These are phyloP conservation scores for Pythium aristosporum DNA, from an alignment of 352 stramenopile species.

Conservation along the genomic window DNA sequence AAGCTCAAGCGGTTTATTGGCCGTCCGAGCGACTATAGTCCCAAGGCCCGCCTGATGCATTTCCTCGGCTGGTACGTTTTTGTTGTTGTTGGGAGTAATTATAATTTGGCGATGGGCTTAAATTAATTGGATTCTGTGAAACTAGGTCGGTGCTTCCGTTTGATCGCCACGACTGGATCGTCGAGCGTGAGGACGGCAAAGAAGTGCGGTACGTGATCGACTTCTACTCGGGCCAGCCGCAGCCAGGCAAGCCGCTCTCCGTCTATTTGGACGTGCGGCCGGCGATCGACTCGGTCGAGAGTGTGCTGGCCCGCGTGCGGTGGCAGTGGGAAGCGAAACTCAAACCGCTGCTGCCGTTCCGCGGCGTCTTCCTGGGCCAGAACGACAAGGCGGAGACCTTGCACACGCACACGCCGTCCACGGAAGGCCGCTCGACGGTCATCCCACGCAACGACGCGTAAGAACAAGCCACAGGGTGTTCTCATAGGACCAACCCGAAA, in stretches of 20 bases:
- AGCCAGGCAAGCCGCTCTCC: slow-evolving; percentile 75
- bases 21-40: slow-evolving; percentile 93
- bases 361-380: slow-evolving; percentile 44
- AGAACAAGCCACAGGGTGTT: neutral
- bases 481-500: neutral
- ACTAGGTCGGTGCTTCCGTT: slow-evolving; percentile 91
- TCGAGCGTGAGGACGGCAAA: slow-evolving; percentile 86
- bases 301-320: slow-evolving; percentile 68
- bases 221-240: slow-evolving; percentile 96
- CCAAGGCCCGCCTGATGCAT: slow-evolving; percentile 93
- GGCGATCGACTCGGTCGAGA: slow-evolving; percentile 90
- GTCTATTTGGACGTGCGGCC: slow-evolving; percentile 97
- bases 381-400: neutral
- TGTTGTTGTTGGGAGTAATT: slow-evolving; percentile 28
- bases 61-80: slow-evolving; percentile 59
- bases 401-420: slow-evolving; percentile 5
- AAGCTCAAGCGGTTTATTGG: slow-evolving; percentile 95
- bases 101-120: neutral
- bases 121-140: neutral
- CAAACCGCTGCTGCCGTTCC: slow-evolving; percentile 67
- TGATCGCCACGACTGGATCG: slow-evolving; percentile 98
- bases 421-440: slow-evolving; percentile 33
- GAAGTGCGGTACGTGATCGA: slow-evolving; percentile 98
- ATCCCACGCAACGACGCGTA: slow-evolving; percentile 24
- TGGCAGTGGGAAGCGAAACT: slow-evolving; percentile 85